phyloP scores from a whole-genome alignment of 2,329 filamentous ascomycete species.

The Cercospora citrullina region DNA sequence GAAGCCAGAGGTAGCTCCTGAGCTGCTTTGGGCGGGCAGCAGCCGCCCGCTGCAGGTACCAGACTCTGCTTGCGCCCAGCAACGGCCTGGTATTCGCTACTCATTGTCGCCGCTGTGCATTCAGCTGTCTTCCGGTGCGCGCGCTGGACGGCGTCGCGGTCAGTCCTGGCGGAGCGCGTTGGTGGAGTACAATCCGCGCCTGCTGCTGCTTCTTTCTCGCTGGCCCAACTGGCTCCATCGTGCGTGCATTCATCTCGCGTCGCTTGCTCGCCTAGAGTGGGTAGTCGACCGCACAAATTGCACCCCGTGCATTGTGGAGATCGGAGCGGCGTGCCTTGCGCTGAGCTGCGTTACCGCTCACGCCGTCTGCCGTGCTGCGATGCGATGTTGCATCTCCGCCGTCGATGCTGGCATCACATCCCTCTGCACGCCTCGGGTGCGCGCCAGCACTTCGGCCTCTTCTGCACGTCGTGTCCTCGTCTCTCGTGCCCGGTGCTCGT shows the following conservation, averaged over 20 bases:
- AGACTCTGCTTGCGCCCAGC: conserved; percentile 3
- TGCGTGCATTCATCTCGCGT: background rate
- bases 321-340: conserved; percentile 2
- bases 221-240: background rate
- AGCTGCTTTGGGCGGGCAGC: conserved; percentile 8
- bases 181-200: background rate
- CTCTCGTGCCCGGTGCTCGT: background rate
- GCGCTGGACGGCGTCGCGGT: background rate
- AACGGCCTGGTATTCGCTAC: conserved; percentile 14
- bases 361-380: background rate
- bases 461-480: background rate
- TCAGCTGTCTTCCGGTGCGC: background rate
- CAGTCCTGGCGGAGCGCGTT: background rate
- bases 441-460: background rate
- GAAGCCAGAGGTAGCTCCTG: conserved; percentile 9
- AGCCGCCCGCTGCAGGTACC: conserved; percentile 17
- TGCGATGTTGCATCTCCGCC: background rate
- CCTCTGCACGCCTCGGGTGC: background rate
- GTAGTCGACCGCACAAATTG: background rate
- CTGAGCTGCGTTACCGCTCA: background rate
- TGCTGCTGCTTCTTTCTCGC: background rate
- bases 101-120: background rate
- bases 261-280: conserved; percentile 5
- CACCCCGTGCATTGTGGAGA: conserved; percentile 4
- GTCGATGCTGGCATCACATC: background rate